These are phyloP conservation scores for Hibiscus trionum DNA, from an alignment of 345 rosid genomes.

Conservation along the genomic window DNA sequence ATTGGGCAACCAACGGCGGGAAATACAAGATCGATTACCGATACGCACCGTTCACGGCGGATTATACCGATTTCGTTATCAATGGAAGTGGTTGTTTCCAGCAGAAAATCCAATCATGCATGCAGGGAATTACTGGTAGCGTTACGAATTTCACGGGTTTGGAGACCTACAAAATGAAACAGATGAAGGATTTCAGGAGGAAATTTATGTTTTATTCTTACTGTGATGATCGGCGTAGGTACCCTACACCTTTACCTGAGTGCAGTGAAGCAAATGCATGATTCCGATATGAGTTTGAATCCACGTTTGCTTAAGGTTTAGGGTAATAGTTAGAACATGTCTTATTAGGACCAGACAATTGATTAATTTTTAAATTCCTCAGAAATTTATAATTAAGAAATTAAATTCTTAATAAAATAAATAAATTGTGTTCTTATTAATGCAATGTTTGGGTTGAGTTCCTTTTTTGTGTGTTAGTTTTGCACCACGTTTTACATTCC, in stretches of 20 bases:
- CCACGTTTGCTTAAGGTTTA: background rate
- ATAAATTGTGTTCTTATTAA: no score
- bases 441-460: no score
- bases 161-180: conserved; percentile 31
- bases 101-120: conserved; percentile 48
- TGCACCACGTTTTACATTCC: no score
- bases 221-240: conserved; percentile 65
- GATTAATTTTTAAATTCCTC: no score
- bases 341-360: background rate
- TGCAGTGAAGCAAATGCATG: conserved; percentile 17
- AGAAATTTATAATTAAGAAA: no score
- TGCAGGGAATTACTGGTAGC: conserved; percentile 17
- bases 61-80: conserved; percentile 54
- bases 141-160: conserved; percentile 28
- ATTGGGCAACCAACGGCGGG: conserved; percentile 91
- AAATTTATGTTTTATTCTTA: conserved; percentile 79
- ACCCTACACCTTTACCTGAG: conserved; percentile 50
- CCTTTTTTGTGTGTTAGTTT: no score
- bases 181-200: conserved; percentile 54
- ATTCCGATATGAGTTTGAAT: background rate
- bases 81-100: conserved; percentile 55
- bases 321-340: background rate
- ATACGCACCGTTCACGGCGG: conserved; percentile 58
- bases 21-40: conserved; percentile 74
- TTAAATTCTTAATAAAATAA: no score